phyloP scores from a whole-genome alignment of 2,329 filamentous ascomycete genomes.

The Dactylonectria estremocensis region DNA sequence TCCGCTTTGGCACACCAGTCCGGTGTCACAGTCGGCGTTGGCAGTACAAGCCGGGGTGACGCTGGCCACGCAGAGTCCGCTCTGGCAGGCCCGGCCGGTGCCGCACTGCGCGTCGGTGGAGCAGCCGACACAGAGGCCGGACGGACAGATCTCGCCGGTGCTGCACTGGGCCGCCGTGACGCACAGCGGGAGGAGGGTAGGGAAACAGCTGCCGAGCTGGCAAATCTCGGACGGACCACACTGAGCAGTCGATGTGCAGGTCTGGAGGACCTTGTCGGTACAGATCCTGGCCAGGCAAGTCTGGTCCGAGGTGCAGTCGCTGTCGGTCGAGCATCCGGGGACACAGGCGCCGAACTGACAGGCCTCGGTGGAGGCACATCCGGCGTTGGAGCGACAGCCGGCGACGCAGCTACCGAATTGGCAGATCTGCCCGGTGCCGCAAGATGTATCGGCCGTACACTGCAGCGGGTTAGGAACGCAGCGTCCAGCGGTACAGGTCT shows the following conservation, averaged over 20 bases:
- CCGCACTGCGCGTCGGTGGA: slow-evolving; percentile 17
- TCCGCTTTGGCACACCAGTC: slow-evolving; percentile 17
- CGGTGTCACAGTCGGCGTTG: slow-evolving; percentile 10
- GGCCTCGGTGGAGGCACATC: slow-evolving; percentile 10
- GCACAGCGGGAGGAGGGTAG: slow-evolving; percentile 21
- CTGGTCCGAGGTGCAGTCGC: slow-evolving; percentile 7
- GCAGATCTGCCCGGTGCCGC: slow-evolving; percentile 14
- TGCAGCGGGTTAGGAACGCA: slow-evolving; percentile 5
- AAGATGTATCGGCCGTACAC: slow-evolving; percentile 18
- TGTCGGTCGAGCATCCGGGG: background rate
- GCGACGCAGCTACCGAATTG: slow-evolving; percentile 29
- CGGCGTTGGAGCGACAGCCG: slow-evolving; percentile 19
- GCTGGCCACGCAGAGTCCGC: slow-evolving; percentile 18
- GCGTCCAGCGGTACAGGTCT: slow-evolving; percentile 12
- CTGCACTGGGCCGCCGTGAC: slow-evolving; percentile 16
- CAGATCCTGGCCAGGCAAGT: slow-evolving; percentile 15
- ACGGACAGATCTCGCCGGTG: slow-evolving; percentile 21
- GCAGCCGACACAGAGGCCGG: slow-evolving; percentile 20
- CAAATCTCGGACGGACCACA: slow-evolving; percentile 17
- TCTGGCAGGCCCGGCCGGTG: slow-evolving; percentile 17
- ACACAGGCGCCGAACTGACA: slow-evolving; percentile 26
- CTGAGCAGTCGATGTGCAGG: slow-evolving; percentile 14
- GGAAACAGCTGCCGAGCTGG: slow-evolving; percentile 19
- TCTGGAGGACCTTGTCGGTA: background rate
- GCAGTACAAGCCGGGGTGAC: slow-evolving; percentile 19